phyloP scores from a whole-genome alignment of 2,329 filamentous ascomycete genomes.

The Ascochyta fabae region DNA sequence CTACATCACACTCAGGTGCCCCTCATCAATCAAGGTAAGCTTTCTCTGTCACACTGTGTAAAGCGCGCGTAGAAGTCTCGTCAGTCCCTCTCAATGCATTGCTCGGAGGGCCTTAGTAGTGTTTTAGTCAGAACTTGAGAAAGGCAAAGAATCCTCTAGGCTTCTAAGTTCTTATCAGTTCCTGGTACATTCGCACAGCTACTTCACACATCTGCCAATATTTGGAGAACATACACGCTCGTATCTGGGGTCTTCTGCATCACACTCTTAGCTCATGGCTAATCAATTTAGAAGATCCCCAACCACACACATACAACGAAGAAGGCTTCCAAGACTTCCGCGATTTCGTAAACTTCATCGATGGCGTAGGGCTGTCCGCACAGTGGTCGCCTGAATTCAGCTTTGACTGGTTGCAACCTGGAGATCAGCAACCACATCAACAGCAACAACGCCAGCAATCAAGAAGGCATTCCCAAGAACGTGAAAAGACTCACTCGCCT shows the following conservation, averaged over 20 bases:
- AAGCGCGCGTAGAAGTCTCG: too few species aligned
- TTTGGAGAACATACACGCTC: too few species aligned
- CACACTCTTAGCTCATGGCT: background rate
- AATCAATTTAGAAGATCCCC: background rate
- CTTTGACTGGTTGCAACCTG: conserved; percentile 36
- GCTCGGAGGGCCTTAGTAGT: too few species aligned
- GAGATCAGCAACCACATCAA: conserved; percentile 16
- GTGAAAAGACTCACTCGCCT: conserved; percentile 22
- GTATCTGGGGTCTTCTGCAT: background rate
- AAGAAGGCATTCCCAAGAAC: conserved; percentile 27
- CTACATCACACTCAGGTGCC: conserved; percentile 23
- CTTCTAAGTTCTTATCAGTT: too few species aligned
- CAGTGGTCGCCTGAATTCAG: conserved; percentile 43
- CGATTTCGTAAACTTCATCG: conserved; percentile 43
- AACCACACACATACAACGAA: conserved; percentile 25
- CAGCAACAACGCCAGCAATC: conserved; percentile 29
- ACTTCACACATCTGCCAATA: too few species aligned
- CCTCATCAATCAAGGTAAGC: conserved; percentile 23
- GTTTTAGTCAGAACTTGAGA: too few species aligned
- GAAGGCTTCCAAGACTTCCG: conserved; percentile 41
- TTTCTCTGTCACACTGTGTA: background rate
- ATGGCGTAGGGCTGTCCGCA: conserved; percentile 40
- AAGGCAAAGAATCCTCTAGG: too few species aligned
- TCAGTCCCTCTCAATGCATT: too few species aligned
- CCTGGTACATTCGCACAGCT: too few species aligned